Percentiles rank a stretch among this genome's conserved stretches.
These are phyloP conservation scores for Solanum hybrid DNA, from an alignment of 305 asterid genomes.

Conservation along the genomic window DNA sequence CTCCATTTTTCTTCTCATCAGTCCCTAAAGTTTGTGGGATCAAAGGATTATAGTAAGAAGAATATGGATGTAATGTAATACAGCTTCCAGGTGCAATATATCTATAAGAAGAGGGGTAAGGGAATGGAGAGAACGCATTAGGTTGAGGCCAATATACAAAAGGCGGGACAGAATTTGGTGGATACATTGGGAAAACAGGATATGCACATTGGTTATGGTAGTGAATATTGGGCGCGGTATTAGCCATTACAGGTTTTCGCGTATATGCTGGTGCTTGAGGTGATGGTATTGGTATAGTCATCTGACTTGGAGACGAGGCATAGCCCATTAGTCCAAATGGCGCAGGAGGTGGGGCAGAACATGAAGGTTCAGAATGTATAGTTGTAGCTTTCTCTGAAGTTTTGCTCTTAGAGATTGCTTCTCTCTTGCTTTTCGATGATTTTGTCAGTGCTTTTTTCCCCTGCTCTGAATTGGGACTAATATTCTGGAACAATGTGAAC, in stretches of 20 bases:
- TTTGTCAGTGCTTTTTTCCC: not conserved
- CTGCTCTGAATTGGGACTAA: not conserved
- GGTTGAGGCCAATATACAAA: conserved; percentile 16
- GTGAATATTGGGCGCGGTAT: not conserved
- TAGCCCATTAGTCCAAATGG: conserved; percentile 4
- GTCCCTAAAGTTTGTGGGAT: not conserved
- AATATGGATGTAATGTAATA: not conserved
- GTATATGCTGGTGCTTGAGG: not conserved
- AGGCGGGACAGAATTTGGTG: conserved; percentile 7
- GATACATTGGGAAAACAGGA: conserved; percentile 12
- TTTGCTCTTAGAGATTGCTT: not conserved
- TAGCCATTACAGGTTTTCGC: not conserved
- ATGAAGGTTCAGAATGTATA: conserved; percentile 1
- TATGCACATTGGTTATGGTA: conserved; percentile 4
- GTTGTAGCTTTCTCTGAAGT: not conserved
- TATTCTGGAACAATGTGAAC: conserved; percentile 1
- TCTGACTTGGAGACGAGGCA: conserved; percentile 5
- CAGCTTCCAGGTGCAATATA: conserved; percentile 10
- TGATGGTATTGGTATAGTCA: not conserved
- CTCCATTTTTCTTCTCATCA: not conserved
- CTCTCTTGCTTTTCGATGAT: not conserved
- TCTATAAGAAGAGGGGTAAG: conserved; percentile 8
- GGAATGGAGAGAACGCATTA: not conserved
- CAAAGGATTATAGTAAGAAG: not conserved
- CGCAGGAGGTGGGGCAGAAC: not conserved